Conservation (phyloP, 2,329 filamentous ascomycete genomes). For the Scedosporium minutisporum region DNA sequence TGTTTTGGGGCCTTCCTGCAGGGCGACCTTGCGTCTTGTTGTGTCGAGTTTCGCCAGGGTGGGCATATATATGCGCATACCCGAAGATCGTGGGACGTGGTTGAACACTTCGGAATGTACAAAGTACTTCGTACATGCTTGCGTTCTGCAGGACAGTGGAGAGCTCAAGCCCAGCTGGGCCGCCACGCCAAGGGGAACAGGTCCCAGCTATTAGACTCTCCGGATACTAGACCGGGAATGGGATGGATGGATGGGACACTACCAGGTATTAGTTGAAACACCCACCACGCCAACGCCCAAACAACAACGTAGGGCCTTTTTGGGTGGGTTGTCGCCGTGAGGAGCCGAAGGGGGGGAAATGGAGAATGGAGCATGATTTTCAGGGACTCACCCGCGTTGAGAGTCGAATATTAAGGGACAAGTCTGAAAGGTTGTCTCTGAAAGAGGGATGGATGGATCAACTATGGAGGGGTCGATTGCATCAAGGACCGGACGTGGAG, state of each 20-base stretch:
- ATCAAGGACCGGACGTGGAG: not conserved
- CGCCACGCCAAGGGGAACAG: not conserved
- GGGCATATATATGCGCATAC: not conserved
- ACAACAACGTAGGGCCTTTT: not conserved
- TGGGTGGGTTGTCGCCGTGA: not conserved
- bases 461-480: constrained; percentile 1
- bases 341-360: not conserved
- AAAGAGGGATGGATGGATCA: not conserved
- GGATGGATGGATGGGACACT: not conserved
- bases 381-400: not conserved
- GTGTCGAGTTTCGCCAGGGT: not conserved
- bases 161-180: not conserved
- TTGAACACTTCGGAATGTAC: not conserved
- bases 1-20: not conserved
- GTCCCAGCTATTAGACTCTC: not conserved
- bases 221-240: not conserved
- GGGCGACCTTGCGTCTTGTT: not conserved
- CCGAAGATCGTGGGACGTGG: not conserved
- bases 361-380: not conserved
- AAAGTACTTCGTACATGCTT: not conserved
- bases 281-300: not conserved
- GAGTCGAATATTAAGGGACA: not conserved
- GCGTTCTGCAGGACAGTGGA: not conserved
- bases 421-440: not conserved
- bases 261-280: not conserved